Evolutionary conservation across 2,329 filamentous ascomycete species (phyloP).

Genomic region (Aspergillus brasiliensis): DNA sequence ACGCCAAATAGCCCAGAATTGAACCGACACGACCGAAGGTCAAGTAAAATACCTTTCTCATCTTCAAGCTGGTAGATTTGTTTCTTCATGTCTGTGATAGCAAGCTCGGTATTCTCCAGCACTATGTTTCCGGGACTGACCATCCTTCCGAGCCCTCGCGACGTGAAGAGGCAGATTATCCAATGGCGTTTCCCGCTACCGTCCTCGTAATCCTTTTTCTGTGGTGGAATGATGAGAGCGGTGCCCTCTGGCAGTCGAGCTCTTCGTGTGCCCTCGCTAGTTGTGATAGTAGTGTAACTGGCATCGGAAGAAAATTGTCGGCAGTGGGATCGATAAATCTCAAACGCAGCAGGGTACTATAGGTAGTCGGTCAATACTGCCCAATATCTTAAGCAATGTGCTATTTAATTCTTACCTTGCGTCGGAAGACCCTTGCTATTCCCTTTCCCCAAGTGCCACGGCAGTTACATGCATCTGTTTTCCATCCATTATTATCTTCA

Average conservation of each 20-base stretch:
- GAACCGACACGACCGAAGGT: conserved; percentile 56
- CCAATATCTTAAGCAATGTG: too few relatives aligned
- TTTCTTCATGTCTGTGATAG: conserved; percentile 52
- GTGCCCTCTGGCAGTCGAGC: conserved; percentile 47
- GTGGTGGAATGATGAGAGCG: conserved; percentile 57
- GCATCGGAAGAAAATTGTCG: conserved; percentile 19
- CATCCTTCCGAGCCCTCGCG: conserved; percentile 50
- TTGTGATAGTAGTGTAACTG: conserved; percentile 13
- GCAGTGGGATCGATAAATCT: conserved; percentile 53
- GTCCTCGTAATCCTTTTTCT: conserved; percentile 34
- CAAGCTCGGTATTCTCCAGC: conserved; percentile 50
- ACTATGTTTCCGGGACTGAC: conserved; percentile 45
- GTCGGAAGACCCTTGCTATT: conserved; percentile 57
- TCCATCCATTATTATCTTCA: not conserved
- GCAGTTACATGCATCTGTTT: conserved; percentile 60
- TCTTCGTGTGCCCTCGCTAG: conserved; percentile 10
- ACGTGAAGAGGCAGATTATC: conserved; percentile 63
- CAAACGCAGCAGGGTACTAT: conserved; percentile 56
- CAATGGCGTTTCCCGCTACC: conserved; percentile 46
- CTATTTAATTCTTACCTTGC: conserved; percentile 27
- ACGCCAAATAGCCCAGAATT: conserved; percentile 62
- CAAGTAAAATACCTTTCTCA: conserved; percentile 24
- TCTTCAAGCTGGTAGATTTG: conserved; percentile 39
- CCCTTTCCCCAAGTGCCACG: conserved; percentile 60
- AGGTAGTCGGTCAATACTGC: not conserved